Base-by-base conservation (phyloP, 73 alveolate species). In the Paramecium tetraurelia region DNA sequence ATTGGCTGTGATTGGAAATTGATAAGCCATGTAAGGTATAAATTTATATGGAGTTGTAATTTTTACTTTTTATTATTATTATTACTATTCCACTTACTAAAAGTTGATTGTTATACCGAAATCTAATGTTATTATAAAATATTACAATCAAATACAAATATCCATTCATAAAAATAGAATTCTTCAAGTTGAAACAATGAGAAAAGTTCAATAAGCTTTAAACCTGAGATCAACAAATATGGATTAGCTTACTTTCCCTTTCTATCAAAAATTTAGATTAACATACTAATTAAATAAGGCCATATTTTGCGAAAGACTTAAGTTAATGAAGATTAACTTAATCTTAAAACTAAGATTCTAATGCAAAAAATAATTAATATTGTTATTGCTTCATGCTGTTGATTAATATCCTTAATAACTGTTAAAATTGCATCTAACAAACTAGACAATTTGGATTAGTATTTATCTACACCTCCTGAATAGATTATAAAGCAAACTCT, bases 61-160 rank as follows among this genome's bases (percentile, higher is more conserved):
- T 27, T 83, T 63, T 10, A 63, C 84, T 63, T 63, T 63, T 33
- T 21, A 63, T 63, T 63, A 63, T 24, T 21, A 63, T 63, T 63
- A 63, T 27, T 31, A 59, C 10, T 58, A n/a, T 5, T 40, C 89
- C 16, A 44, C 77, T 22, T 41, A 21, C 14, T 70, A 24, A 20
- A 44, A 41, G 33, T 72, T 69, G 2, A 89, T 57, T 53, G 83
- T 85, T 27, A 87, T 44, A 4, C 69, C 48, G 48, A 89, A 70
- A 48, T 44, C 77, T 69, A 46, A 8, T 3, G 8, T 10, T 44
- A 2, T 21, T 7, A 43, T 18, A 18, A n/a, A 68, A 21, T 16
- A 48, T 89, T 89, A 89, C 94, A 89, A 72, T 89, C 94, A 71
- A 89, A 89, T 10, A 83, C 94, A 89, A 89, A 89, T 33, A 89